Evolutionary conservation across 2,329 filamentous ascomycete genomes (phyloP).

Genomic region (Thermothelomyces thermophilus): DNA sequence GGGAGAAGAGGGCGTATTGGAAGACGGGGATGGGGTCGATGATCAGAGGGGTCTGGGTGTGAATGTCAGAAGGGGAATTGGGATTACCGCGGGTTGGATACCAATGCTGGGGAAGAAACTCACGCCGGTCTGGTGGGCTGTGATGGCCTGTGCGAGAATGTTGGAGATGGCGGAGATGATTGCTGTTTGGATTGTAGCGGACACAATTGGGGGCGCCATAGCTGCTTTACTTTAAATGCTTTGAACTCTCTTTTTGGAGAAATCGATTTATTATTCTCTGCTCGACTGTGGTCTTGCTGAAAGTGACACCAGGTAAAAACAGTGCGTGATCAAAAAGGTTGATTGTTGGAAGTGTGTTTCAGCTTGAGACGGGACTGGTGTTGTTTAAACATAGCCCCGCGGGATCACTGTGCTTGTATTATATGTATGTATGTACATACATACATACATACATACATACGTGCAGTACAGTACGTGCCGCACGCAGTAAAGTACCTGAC

Average conservation of each 20-base stretch:
- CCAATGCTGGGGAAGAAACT: constrained; percentile 18
- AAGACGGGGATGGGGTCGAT: constrained; percentile 63
- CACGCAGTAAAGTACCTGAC: too few species aligned
- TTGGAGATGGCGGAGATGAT: constrained; percentile 62
- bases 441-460: too few species aligned
- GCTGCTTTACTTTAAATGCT: background rate
- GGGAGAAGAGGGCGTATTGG: constrained; percentile 69
- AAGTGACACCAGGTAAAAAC: too few species aligned
- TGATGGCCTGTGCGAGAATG: constrained; percentile 64
- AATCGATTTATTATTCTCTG: background rate
- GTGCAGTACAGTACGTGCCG: too few species aligned
- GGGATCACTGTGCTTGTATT: too few species aligned
- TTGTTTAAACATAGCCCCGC: too few species aligned
- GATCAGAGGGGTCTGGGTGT: constrained; percentile 46
- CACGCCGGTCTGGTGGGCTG: constrained; percentile 55
- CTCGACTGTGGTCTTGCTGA: too few species aligned
- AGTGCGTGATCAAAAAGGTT: too few species aligned
- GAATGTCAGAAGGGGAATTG: background rate
- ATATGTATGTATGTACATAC: too few species aligned
- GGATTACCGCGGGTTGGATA: background rate
- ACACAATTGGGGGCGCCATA: constrained; percentile 45
- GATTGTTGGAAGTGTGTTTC: too few species aligned
- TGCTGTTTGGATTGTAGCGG: constrained; percentile 58
- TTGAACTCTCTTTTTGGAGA: background rate
- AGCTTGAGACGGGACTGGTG: too few species aligned